These are phyloP conservation scores for Monosporascus sp. DNA, from an alignment of 2,329 filamentous ascomycete genomes.

Conservation along the genomic window DNA sequence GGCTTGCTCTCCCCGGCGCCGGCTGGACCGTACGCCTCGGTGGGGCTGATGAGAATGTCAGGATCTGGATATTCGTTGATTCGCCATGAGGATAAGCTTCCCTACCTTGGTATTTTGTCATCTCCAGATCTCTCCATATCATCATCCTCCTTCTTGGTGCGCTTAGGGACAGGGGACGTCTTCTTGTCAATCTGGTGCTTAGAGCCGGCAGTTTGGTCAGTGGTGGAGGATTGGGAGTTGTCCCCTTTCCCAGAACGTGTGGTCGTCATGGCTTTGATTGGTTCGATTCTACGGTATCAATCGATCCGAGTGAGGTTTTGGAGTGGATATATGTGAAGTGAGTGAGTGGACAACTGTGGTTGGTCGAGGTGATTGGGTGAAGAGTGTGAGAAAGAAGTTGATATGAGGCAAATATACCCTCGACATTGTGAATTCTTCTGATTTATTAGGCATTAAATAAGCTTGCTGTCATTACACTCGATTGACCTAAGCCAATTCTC, in stretches of 20 bases:
- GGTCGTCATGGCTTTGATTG: background rate
- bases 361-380: too few species aligned
- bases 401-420: too few species aligned
- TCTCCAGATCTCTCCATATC: slow-evolving; percentile 50
- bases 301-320: too few species aligned
- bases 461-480: too few species aligned
- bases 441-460: too few species aligned
- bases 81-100: background rate
- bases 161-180: slow-evolving; percentile 34
- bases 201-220: slow-evolving; percentile 19
- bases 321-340: too few species aligned
- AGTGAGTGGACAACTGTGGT: too few species aligned
- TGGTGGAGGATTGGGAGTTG: background rate
- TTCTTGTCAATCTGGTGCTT: slow-evolving; percentile 31
- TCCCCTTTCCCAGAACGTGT: background rate
- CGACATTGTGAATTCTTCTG: too few species aligned
- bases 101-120: slow-evolving; percentile 37
- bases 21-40: slow-evolving; percentile 18
- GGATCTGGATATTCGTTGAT: slow-evolving; percentile 1
- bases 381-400: too few species aligned
- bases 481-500: too few species aligned
- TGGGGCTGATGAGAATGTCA: slow-evolving; percentile 13
- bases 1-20: slow-evolving; percentile 29
- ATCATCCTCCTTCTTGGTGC: slow-evolving; percentile 26
- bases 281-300: too few species aligned